phyloP scores from a whole-genome alignment of 108 stramenopile genomes.

The Bacterosira constricta region DNA sequence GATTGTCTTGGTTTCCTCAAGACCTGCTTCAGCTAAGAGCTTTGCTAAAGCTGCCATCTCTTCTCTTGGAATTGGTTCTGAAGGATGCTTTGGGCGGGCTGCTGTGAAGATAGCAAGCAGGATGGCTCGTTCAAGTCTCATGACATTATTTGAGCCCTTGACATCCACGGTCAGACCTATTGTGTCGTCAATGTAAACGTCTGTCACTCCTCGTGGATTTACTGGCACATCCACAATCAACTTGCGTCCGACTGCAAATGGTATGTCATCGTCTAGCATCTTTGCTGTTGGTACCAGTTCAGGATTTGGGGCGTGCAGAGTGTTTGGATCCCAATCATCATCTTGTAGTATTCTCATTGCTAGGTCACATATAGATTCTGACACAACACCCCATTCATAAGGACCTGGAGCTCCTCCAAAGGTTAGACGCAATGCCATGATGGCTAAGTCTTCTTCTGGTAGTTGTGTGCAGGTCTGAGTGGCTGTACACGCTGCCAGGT shows the following conservation, averaged over 20 bases:
- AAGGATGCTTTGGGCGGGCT: neutral
- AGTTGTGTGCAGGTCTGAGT: slow-evolving; percentile 13
- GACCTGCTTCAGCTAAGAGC: slow-evolving; percentile 8
- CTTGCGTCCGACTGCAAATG: slow-evolving; percentile 5
- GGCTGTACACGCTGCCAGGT: slow-evolving; percentile 5
- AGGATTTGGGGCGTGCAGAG: neutral
- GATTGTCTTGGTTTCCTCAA: slow-evolving; percentile 20
- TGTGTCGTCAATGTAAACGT: slow-evolving; percentile 37
- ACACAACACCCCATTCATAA: slow-evolving; percentile 16
- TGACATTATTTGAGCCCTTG: slow-evolving; percentile 1
- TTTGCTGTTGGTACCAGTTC: neutral
- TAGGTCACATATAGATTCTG: slow-evolving; percentile 27
- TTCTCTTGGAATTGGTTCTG: slow-evolving; percentile 30
- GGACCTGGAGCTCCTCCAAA: slow-evolving; percentile 31
- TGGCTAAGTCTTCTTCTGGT: neutral
- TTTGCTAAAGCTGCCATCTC: slow-evolving; percentile 22
- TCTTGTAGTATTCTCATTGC: slow-evolving; percentile 4
- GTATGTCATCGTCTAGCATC: neutral
- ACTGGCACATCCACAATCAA: slow-evolving; percentile 19
- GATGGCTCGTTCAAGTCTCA: slow-evolving; percentile 11
- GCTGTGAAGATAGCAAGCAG: slow-evolving; percentile 15
- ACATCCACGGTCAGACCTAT: slow-evolving; percentile 14
- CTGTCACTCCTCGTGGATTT: slow-evolving; percentile 10
- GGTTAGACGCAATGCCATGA: slow-evolving; percentile 9
- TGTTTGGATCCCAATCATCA: slow-evolving; percentile 20